Conservation (phyloP, 208 protist genomes). For the Wallacemonas collosoma region DNA sequence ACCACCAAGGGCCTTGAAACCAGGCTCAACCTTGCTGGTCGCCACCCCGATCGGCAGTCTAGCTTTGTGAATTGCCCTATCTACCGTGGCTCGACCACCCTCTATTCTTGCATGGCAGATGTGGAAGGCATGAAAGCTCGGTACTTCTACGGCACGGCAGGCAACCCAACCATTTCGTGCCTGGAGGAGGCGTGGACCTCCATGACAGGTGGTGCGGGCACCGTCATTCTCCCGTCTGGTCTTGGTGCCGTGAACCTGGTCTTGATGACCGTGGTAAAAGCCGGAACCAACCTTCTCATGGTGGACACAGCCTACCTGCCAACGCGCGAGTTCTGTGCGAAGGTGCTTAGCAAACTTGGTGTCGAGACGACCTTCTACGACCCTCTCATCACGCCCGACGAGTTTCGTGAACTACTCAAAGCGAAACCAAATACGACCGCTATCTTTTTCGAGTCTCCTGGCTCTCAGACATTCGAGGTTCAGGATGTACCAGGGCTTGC, state of each 20-base stretch:
- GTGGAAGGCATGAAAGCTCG: constrained; percentile 7
- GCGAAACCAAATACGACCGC: constrained; percentile 30
- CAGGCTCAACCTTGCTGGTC: constrained; percentile 23
- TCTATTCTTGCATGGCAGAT: constrained; percentile 28
- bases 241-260: constrained; percentile 28
- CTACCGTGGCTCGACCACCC: constrained; percentile 33
- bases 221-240: constrained; percentile 30
- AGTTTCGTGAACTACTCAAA: constrained; percentile 31
- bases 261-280: constrained; percentile 27
- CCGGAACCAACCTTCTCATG: constrained; percentile 31
- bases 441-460: constrained; percentile 32
- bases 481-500: constrained; percentile 31
- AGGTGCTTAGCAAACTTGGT: constrained; percentile 26
- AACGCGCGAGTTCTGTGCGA: constrained; percentile 30
- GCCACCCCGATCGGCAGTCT: constrained; percentile 22
- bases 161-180: constrained; percentile 29
- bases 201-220: constrained; percentile 32
- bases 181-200: constrained; percentile 32
- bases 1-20: constrained; percentile 19
- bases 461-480: constrained; percentile 36
- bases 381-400: constrained; percentile 28
- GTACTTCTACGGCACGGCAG: constrained; percentile 28
- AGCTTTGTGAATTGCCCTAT: constrained; percentile 31
- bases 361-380: constrained; percentile 37
- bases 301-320: constrained; percentile 33